Evolutionary conservation across 2,329 filamentous ascomycete genomes (phyloP).

Genomic region (Teratosphaeria viscida): DNA sequence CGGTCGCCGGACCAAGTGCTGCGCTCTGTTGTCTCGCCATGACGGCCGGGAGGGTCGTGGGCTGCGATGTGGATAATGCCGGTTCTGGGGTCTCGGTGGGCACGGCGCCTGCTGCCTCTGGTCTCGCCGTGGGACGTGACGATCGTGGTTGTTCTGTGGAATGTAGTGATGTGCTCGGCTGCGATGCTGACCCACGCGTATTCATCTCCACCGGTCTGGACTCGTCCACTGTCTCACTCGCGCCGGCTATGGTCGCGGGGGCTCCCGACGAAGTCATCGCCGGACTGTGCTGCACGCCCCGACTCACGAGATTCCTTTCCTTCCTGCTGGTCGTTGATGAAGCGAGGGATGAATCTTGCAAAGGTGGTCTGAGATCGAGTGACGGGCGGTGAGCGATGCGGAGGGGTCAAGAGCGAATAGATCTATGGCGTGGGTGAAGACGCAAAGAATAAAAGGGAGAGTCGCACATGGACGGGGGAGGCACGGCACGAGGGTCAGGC

Average conservation of each 20-base stretch:
- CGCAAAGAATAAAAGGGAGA: background rate
- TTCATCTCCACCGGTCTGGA: conserved; percentile 4
- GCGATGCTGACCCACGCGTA: background rate
- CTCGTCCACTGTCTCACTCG: background rate
- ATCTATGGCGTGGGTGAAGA: background rate
- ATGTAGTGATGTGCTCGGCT: background rate
- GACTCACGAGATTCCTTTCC: background rate
- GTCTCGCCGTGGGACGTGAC: background rate
- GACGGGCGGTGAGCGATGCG: background rate
- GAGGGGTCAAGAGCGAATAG: background rate
- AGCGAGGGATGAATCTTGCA: background rate
- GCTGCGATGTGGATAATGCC: conserved; percentile 5
- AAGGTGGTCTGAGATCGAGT: background rate
- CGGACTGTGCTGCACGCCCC: background rate
- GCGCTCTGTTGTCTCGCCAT: conserved; percentile 32
- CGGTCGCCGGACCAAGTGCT: conserved; percentile 38
- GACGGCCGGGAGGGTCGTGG: background rate
- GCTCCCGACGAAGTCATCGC: background rate
- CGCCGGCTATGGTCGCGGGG: background rate
- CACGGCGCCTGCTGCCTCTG: background rate
- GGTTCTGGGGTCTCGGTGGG: background rate
- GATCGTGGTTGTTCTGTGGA: background rate
- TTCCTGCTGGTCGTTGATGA: background rate
- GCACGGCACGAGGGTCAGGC: background rate
- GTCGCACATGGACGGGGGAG: background rate